Base-by-base conservation (phyloP, 139 green algal genomes). In the Coelastrella sp. region DNA sequence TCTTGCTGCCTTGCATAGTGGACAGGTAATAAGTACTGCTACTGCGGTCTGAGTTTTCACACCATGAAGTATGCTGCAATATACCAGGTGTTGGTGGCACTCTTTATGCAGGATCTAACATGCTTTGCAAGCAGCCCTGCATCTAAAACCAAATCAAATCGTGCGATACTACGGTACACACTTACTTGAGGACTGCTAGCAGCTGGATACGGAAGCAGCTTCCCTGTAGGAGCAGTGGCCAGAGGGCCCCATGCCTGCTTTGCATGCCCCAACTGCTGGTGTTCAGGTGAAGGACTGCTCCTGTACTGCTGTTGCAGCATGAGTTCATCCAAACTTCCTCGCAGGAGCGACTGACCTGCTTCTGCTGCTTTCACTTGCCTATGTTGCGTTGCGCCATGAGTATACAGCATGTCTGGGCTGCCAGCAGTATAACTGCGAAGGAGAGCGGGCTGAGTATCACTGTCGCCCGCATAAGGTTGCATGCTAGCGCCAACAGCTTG, bases 321-420 rank as follows among this genome's bases (percentile, higher is more conserved):
- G 11, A 79, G 32, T 19, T 79, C 27, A 63, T 79, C 71, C n/a
- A 79, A 41, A 41, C 71, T 79, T 41, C 71, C 62, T 8, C 71
- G 71, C 71, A 79, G 41, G 37, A 76, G 19, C 68, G 51, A 23
- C 41, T 74, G 66, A 51, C 34, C 34, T 74, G 66, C 66, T 27
- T 4, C 34, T 48, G 35, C 50, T 23, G 35, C 5, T 17, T 25
- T 27, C 6, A 4, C 34, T 51, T n/a, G 35, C 35, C 27, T 25
- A 15, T 69, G 21, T 9, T 64, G 53, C 53, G 30, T 19, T 9
- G 6, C 45, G 48, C 45, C 64, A 25, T n/a, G n/a, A n/a, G n/a
- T n/a, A 51, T 80, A 48, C 45, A 80, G 30, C 6, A 30, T 80
- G 23, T 50, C 72, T 17, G 45, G 45, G 48, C 48, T 80, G 72